These are phyloP conservation scores for Macaranga tanarius DNA, from an alignment of 441 rosid species.

Conservation along the genomic window DNA sequence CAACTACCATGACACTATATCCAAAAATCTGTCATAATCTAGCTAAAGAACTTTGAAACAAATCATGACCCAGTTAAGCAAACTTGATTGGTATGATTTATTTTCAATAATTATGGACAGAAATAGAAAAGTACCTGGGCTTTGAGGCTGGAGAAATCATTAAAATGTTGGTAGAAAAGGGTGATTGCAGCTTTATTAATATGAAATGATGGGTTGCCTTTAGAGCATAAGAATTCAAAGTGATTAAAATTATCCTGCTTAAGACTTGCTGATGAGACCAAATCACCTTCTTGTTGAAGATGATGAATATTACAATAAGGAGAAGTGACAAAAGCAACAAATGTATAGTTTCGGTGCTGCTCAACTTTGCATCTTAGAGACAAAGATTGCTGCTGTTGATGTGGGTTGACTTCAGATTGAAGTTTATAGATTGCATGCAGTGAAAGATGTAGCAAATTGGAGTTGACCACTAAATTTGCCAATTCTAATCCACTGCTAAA, in stretches of 20 bases:
- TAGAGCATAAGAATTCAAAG: slow-evolving; percentile 45
- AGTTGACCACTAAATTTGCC: slow-evolving; percentile 48
- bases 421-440: slow-evolving; percentile 37
- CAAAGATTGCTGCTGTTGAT: slow-evolving; percentile 16
- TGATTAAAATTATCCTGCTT: slow-evolving; percentile 20
- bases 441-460: slow-evolving; percentile 41
- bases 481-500: slow-evolving; percentile 20
- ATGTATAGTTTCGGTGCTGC: slow-evolving; percentile 8
- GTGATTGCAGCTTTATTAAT: slow-evolving; percentile 36
- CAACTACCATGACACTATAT: not conserved
- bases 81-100: not conserved
- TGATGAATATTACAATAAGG: slow-evolving; percentile 8
- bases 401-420: slow-evolving; percentile 14
- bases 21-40: not conserved
- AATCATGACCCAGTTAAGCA: slow-evolving; percentile 1
- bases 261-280: slow-evolving; percentile 35
- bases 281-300: slow-evolving; percentile 23
- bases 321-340: slow-evolving; percentile 48
- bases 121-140: slow-evolving; percentile 33
- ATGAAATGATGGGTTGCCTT: slow-evolving; percentile 36
- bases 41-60: not conserved
- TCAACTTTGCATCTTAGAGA: slow-evolving; percentile 24
- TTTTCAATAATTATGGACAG: not conserved
- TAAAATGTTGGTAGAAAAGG: slow-evolving; percentile 31
- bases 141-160: slow-evolving; percentile 35